These are phyloP conservation scores for Diutina pseudorugosa DNA, from an alignment of 1,139 yeast species.

Conservation along the genomic window DNA sequence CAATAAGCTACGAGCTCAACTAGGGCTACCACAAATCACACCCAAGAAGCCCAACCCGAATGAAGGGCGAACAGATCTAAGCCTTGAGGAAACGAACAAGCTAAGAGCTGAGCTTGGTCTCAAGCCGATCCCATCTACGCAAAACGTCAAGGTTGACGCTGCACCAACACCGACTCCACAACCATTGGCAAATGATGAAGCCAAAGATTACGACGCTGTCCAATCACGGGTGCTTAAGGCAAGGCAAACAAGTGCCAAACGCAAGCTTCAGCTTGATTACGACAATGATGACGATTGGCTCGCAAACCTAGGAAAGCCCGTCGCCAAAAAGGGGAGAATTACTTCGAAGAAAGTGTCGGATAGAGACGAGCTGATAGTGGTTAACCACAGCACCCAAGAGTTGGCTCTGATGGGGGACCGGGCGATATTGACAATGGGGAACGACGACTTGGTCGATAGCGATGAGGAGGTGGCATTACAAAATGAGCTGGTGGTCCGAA, in stretches of 20 bases:
- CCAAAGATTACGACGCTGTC: slow-evolving; percentile 5
- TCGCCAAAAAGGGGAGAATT: background rate
- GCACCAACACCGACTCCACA: background rate
- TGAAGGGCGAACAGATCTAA: slow-evolving; percentile 3
- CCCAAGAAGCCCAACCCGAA: background rate
- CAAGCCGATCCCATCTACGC: slow-evolving; percentile 7
- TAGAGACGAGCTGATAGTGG: background rate
- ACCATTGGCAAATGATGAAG: slow-evolving; percentile 1
- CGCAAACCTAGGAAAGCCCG: background rate
- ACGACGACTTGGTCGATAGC: background rate
- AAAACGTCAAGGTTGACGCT: slow-evolving; percentile 8
- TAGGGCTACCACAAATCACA: slow-evolving; percentile 36
- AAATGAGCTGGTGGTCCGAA: background rate
- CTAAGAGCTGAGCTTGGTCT: slow-evolving; percentile 8
- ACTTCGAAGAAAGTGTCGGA: background rate
- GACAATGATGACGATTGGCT: slow-evolving; percentile 2
- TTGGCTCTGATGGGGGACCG: background rate
- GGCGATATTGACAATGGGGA: background rate
- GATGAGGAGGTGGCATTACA: background rate
- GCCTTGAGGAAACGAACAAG: slow-evolving; percentile 6
- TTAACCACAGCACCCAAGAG: background rate
- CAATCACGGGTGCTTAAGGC: slow-evolving; percentile 11
- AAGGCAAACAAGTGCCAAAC: slow-evolving; percentile 12
- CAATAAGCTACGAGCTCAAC: slow-evolving; percentile 31
- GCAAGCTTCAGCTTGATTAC: slow-evolving; percentile 9